A percentile compares a stretch with the other conserved stretches of the same genome.
Evolutionary conservation across 495 filamentous ascomycete species (phyloP).

Genomic region (Chaetomium fimeti): DNA sequence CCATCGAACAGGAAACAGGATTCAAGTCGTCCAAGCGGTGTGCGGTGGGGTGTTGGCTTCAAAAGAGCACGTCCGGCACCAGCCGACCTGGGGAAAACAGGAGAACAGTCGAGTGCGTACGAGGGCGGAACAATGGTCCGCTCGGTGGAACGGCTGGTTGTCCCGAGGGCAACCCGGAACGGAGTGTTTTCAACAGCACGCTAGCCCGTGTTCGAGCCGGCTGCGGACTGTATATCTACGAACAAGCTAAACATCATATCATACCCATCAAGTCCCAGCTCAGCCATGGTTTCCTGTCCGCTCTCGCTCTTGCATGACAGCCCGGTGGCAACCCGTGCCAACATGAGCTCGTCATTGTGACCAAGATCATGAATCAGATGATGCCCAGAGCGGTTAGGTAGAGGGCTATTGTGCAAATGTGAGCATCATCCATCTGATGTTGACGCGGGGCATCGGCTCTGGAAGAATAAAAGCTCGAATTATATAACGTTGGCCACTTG

Average conservation of each 20-base stretch:
- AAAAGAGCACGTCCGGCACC: neutral
- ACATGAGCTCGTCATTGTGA: neutral
- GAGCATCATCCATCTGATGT: neutral
- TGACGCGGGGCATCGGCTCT: neutral
- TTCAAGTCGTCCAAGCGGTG: neutral
- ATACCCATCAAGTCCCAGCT: neutral
- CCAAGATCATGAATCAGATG: neutral
- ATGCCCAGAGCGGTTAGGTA: neutral
- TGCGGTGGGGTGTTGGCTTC: no score
- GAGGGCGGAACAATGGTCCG: neutral
- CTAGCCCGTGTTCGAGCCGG: slow-evolving; percentile 7
- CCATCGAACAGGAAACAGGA: slow-evolving; percentile 4
- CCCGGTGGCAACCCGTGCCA: neutral
- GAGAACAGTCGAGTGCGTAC: neutral
- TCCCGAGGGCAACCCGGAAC: neutral
- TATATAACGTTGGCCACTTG: neutral
- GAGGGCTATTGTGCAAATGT: no score
- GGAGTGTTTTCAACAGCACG: slow-evolving; percentile 7
- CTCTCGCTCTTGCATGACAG: neutral
- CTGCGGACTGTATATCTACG: slow-evolving; percentile 25
- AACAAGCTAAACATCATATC: slow-evolving; percentile 12
- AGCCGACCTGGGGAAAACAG: neutral
- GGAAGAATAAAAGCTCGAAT: no score
- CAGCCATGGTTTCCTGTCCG: neutral
- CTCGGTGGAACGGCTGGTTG: neutral